These are phyloP conservation scores for Globisporangium sylvaticum DNA, from an alignment of 352 stramenopile species.

Conservation along the genomic window DNA sequence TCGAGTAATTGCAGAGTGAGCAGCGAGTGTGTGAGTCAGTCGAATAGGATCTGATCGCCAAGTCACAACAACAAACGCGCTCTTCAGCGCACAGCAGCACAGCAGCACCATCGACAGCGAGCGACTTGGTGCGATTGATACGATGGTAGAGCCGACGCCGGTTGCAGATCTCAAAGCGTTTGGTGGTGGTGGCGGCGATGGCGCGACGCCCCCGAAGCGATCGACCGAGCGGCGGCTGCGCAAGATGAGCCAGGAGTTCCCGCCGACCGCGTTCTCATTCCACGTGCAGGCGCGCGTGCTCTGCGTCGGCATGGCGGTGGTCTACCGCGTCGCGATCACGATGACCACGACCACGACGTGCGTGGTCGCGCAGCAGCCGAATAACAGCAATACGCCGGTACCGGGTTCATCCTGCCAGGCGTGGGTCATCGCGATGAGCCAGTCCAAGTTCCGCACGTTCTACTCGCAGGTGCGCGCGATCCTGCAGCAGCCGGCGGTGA, in stretches of 20 bases:
- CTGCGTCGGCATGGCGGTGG: slow-evolving; percentile 49
- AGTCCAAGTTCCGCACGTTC: slow-evolving; percentile 52
- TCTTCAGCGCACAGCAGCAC: background rate
- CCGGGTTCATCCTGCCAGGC: slow-evolving; percentile 28
- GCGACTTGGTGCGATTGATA: background rate
- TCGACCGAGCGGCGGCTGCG: slow-evolving; percentile 43
- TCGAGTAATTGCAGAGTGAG: background rate
- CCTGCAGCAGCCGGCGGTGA: slow-evolving; percentile 31
- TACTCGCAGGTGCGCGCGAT: slow-evolving; percentile 38
- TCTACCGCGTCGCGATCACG: slow-evolving; percentile 54
- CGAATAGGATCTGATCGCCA: background rate
- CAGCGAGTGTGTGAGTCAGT: background rate
- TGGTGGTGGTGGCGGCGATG: too few species aligned
- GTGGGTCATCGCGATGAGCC: slow-evolving; percentile 62
- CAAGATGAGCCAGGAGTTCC: slow-evolving; percentile 60
- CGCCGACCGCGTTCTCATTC: slow-evolving; percentile 43
- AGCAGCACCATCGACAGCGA: background rate
- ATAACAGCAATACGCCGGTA: slow-evolving; percentile 13
- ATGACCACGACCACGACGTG: slow-evolving; percentile 15
- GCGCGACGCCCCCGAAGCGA: background rate
- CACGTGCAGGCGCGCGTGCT: slow-evolving; percentile 41
- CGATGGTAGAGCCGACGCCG: background rate
- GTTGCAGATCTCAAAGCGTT: slow-evolving; percentile 1
- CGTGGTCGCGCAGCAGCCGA: slow-evolving; percentile 14
- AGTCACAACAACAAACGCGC: background rate